Conservation (phyloP, 352 stramenopile genomes). For the Globisporangium cylindrosporum region DNA sequence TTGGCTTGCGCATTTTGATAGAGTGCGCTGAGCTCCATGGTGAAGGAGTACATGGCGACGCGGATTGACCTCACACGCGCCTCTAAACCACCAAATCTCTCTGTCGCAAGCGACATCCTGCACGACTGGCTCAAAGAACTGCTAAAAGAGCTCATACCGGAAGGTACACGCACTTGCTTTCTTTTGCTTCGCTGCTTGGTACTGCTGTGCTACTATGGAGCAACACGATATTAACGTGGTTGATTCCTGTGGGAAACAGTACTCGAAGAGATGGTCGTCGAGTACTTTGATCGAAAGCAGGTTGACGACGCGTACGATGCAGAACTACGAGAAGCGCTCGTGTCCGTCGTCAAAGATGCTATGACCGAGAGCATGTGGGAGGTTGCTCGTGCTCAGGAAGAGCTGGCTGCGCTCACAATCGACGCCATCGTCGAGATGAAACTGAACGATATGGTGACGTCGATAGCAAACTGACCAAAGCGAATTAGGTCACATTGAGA, state of each 20-base stretch:
- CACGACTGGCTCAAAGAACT: slow-evolving; percentile 36
- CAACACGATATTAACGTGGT: not conserved
- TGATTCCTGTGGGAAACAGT: not conserved
- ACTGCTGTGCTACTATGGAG: not conserved
- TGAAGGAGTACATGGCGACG: slow-evolving; percentile 35
- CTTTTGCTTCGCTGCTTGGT: not conserved
- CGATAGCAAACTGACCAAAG: slow-evolving; percentile 33
- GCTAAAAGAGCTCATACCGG: slow-evolving; percentile 5
- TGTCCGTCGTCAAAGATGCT: not conserved
- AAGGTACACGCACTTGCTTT: not conserved
- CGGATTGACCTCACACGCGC: slow-evolving; percentile 32
- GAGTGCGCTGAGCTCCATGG: slow-evolving; percentile 28
- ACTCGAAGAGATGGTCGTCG: slow-evolving; percentile 2
- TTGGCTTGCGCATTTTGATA: not conserved
- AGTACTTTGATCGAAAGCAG: slow-evolving; percentile 10
- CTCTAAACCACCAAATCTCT: slow-evolving; percentile 12
- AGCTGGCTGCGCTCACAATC: not conserved
- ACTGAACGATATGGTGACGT: slow-evolving; percentile 4
- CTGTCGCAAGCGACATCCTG: slow-evolving; percentile 35
- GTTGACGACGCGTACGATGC: not conserved
- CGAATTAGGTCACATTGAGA: no score
- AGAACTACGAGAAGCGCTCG: slow-evolving; percentile 8
- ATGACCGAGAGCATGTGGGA: slow-evolving; percentile 4
- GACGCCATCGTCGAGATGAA: slow-evolving; percentile 9
- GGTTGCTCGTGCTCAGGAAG: not conserved